Base-by-base conservation (phyloP, 495 filamentous ascomycete genomes). In the Aspergillus steynii region DNA sequence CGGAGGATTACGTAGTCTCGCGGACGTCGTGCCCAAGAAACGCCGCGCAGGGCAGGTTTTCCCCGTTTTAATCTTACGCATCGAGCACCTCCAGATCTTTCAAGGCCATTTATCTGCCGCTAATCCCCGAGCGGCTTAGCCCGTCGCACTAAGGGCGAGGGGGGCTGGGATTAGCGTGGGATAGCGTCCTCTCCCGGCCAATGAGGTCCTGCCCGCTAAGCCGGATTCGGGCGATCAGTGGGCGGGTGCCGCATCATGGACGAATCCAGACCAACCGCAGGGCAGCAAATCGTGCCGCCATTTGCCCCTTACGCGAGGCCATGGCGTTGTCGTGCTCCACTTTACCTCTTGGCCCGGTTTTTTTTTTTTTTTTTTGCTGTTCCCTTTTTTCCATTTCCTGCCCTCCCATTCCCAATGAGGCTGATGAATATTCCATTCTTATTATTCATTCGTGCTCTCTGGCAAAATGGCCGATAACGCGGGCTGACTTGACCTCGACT, bases 291-390 rank as follows among this genome's bases (percentile, higher is more conserved):
- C 49, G 49, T 50, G 31, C 42, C 20, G 53, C 53, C 6, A 55
- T 45, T 55, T 45, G 53, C 53, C 53, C 53, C 53, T 55, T 55
- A 55, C 53, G 53, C 42, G 53, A 55, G 53, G 53, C 29, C 32
- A 55, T 45, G 31, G 31, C 34, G 31, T 42, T 55, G 12, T 6
- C 6, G 12, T 55, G 20, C 31, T 26, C 53, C 10, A 42, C 9
- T 55, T 55, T 31, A 20, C 20, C 14, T 3, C 25, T 54, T 42
- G 20, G 20, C 20, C 20, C 20, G 20, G 20, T 54, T 54, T 29
- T 32, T 55, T 45, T 55, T 45, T 45, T 45, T 55, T 20, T 20
- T 25, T 31, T 45, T 55, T 55, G 20, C 20, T 20, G 20, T 20
- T 20, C 20, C 20, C 20, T 55, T 15, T 45, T 55, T 27, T 9